These are phyloP conservation scores for Malus orientalis DNA, from an alignment of 306 rosid genomes.

Conservation along the genomic window DNA sequence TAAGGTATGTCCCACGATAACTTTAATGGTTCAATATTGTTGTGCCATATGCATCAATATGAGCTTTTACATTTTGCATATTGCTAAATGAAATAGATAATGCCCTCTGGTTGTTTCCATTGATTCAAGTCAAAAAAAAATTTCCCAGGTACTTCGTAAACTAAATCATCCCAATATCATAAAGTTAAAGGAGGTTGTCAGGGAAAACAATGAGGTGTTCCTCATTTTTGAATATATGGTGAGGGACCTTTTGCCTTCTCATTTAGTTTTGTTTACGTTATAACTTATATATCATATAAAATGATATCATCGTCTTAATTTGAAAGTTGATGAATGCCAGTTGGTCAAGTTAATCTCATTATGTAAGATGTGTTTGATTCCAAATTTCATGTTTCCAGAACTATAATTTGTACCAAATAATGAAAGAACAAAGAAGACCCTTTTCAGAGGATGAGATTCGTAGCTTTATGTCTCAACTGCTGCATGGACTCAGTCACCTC, in stretches of 20 bases:
- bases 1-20: slow-evolving; percentile 42
- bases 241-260: slow-evolving; percentile 12
- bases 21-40: background rate
- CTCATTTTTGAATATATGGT: slow-evolving; percentile 84
- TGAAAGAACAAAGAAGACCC: slow-evolving; percentile 57
- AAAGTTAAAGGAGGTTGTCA: slow-evolving; percentile 70
- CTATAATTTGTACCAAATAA: slow-evolving; percentile 68
- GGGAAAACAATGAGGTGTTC: slow-evolving; percentile 69
- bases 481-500: slow-evolving; percentile 64
- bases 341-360: background rate
- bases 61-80: slow-evolving; percentile 7
- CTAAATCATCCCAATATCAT: slow-evolving; percentile 73
- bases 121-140: slow-evolving; percentile 3
- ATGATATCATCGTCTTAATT: slow-evolving; percentile 3
- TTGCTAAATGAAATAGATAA: background rate
- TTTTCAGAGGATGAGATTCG: slow-evolving; percentile 70
- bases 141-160: slow-evolving; percentile 58
- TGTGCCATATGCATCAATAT: slow-evolving; percentile 5
- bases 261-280: background rate
- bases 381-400: slow-evolving; percentile 41
- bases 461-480: slow-evolving; percentile 58
- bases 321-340: slow-evolving; percentile 5
- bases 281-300: background rate
- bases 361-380: slow-evolving; percentile 22
- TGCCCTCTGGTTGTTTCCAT: slow-evolving; percentile 1